Evolutionary conservation across 306 rosid genomes (phyloP), one percentile per base, ranked within the genome.

Genomic region (Calophaca sinica): DNA sequence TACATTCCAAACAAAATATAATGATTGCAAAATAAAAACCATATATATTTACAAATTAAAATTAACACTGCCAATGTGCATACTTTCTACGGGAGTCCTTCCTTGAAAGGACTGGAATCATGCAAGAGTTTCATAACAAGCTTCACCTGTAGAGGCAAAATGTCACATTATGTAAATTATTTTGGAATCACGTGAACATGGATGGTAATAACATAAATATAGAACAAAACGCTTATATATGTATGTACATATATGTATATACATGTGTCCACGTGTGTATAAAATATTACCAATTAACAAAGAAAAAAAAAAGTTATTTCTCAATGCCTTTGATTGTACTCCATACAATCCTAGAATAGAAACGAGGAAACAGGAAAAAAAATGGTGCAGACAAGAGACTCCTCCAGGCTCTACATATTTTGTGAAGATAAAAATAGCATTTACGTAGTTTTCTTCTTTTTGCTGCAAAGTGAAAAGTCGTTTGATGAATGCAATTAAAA

Each of bases 81-180:
- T 20, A 20, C 1, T 77, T 53, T 64, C 73, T 75, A 83, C 15
- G 72, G 31, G 52, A 79, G 7, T 33, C 84, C 90, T 78, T 89
- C 97, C 81, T 91, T 94, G 12, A 91, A 89, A 52, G 98, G 98
- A 38, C 98, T 90, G 29, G 97, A 89, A 4, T 94, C 97, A 46
- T 80, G 89, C 72, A 91, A 28, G 33, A 94, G 86, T 82, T 91
- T 84, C 61, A 79, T 88, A 5, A 89, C 96, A 32, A 83, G 87
- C 86, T 89, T 85, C 77, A 94, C 89, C 97, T 94, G 90, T 64
- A 63, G 57, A 45, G n/a, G 31, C 72, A 72, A 7, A 72, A 33
- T 63, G 39, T 41, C 36, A 39, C 5, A 53, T 5, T n/a, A 41
- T 2, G 57, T 41, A 76, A 62, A 53, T 42, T 33, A 64, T 36